Evolutionary conservation across 169 alveolate species (phyloP), one percentile per base, ranked within the genome.

Genomic region (Babesia ovata): DNA sequence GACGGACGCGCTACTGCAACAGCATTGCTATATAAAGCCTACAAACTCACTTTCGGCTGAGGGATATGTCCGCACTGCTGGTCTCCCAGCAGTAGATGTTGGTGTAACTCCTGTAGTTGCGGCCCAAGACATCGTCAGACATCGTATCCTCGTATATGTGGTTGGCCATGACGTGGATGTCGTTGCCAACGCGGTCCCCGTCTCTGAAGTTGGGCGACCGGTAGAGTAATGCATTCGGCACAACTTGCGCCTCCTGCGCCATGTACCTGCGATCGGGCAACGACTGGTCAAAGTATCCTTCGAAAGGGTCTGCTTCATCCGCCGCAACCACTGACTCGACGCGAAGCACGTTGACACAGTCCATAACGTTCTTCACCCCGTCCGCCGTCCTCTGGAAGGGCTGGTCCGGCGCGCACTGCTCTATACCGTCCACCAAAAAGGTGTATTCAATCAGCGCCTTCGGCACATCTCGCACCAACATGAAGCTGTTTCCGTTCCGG

Each of bases 141-240:
- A 44, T 13, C 54, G 72, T 62, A 42, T 81, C 88, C 1, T 69
- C 63, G 79, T 81, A 81, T 29, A 81, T 44, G 44, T 81, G 88
- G 54, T 72, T 81, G 44, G 88, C 52, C 54, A 81, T 48, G 21
- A 73, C 29, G 74, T 81, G 88, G 13, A 81, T 72, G 46, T 81
- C 84, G 57, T 58, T 66, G 36, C 52, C 75, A 24, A 81, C 59
- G 45, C 88, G 72, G 45, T 57, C 52, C 6, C 75, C 63, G 79
- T 72, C 63, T 4, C 36, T 59, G 70, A 81, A 81, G 48, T 72
- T 79, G 13, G 88, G 88, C 24, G 81, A 56, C 73, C 85, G 48
- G 84, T 73, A 81, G 29, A 60, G 59, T 45, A 81, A 22, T 16
- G 76, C 61, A 22, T 65, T 70, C 11, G 88, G 88, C 26, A 65